Evolutionary conservation across 305 asterid species (phyloP), one percentile per base, ranked within the genome.

Genomic region (Rubia peregrina): DNA sequence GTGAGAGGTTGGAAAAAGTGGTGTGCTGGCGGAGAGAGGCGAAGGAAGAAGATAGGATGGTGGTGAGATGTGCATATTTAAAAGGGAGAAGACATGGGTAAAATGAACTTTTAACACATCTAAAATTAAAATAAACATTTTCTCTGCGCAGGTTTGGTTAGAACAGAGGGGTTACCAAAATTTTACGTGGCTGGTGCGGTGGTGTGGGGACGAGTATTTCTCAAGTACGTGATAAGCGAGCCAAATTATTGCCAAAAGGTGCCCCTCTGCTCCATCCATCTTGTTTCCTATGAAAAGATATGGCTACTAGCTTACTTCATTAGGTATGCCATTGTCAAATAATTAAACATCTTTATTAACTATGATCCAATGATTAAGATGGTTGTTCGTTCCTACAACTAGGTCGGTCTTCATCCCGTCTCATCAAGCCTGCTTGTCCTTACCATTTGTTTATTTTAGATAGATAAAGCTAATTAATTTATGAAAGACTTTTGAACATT

Each of bases 311-410:
- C 22, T 26, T 67, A 17, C 56, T 41, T 13, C 46, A 9, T 48
- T 30, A n/a, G 53, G 65, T 38, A 55, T n/a, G 73, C 42, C 66
- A 57, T 51, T 57, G 26, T 41, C 66, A 69, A 70, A 56, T 70
- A 40, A 51, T 41, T 68, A 46, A 17, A 3, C 53, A 46, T 67
- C 60, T 67, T 13, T 8, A 66, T 68, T 7, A 26, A 24, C 44
- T 61, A 38, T 55, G 6, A 10, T 24, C 26, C 19, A 21, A 41
- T 40, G 65, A 13, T 14, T 16, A 56, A 24, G 21, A 19, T 56
- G 26, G 73, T 40, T 44, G 63, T 12, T 69, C 24, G 10, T 57
- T 3, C 42, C 44, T 30, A 21, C 26, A 21, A n/a, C 61, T 38
- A 22, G 13, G 57, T 53, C 42, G 17, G 53, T 38, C 46, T 16